Evolutionary conservation across 2,329 filamentous ascomycete genomes (phyloP).

Genomic region (Aspergillus calidoustus): DNA sequence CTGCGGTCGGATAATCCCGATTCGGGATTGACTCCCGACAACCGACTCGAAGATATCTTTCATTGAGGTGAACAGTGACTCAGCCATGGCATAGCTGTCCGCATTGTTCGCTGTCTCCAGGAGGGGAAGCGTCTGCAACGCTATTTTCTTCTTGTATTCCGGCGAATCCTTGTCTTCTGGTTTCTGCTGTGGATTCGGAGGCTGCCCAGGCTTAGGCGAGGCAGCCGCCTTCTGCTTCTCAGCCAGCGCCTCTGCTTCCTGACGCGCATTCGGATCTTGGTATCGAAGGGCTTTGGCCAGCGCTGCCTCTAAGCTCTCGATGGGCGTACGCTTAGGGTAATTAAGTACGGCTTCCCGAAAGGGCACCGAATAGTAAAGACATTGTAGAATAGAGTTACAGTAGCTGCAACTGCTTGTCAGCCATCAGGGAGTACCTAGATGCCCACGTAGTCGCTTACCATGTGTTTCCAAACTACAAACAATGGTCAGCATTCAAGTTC

Average conservation of each 20-base stretch:
- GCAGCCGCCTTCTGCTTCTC: conserved; percentile 51
- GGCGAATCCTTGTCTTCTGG: conserved; percentile 95
- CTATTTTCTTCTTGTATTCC: conserved; percentile 97
- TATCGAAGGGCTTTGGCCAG: conserved; percentile 54
- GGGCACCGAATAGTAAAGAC: conserved; percentile 90
- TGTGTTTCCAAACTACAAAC: conserved; percentile 86
- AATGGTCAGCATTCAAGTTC: conserved; percentile 26
- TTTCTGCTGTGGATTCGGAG: conserved; percentile 62
- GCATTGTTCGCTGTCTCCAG: conserved; percentile 84
- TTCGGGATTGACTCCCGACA: conserved; percentile 78
- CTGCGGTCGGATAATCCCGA: conserved; percentile 88
- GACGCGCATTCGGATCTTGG: conserved; percentile 64
- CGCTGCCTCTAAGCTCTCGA: conserved; percentile 69
- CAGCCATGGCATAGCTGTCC: conserved; percentile 84
- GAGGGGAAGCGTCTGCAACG: conserved; percentile 83
- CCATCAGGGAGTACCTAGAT: not conserved
- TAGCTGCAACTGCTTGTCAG: conserved; percentile 65
- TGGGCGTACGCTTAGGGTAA: conserved; percentile 75
- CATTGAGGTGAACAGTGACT: conserved; percentile 90
- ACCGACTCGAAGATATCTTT: conserved; percentile 96
- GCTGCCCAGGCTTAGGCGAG: conserved; percentile 52
- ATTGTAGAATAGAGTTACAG: conserved; percentile 97
- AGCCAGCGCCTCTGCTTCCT: conserved; percentile 54
- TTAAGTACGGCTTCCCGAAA: conserved; percentile 95
- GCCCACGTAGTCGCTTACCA: conserved; percentile 66